Percentiles rank a stretch among this genome's conserved stretches.
Conservation (phyloP, 768 basidiomycete genomes). For the Cystobasidium onofrii region DNA sequence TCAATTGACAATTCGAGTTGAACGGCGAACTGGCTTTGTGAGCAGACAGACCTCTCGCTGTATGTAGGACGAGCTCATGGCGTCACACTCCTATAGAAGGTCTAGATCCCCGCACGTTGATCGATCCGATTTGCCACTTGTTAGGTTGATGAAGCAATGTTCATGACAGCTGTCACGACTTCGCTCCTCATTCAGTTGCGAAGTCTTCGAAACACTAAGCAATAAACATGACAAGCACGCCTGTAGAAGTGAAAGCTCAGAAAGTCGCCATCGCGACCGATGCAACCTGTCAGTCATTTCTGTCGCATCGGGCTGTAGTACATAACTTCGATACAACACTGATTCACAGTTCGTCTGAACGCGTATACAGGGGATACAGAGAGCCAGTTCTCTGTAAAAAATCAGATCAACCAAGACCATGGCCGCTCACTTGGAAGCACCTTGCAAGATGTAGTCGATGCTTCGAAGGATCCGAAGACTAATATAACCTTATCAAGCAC, state of each 20-base stretch:
- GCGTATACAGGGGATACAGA: slow-evolving; percentile 3
- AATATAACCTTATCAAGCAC: neutral
- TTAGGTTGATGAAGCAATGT: no score
- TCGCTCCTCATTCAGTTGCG: no score
- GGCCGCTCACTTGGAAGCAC: neutral
- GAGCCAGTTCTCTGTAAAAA: slow-evolving; percentile 11
- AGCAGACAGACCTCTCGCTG: no score
- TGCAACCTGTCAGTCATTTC: slow-evolving; percentile 12
- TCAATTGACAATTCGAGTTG: no score
- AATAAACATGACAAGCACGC: slow-evolving; percentile 3
- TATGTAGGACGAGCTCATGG: no score
- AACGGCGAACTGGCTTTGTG: no score
- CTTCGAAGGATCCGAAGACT: neutral
- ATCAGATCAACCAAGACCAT: slow-evolving; percentile 18
- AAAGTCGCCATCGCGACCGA: neutral
- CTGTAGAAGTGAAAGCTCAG: neutral
- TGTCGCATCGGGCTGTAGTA: no score
- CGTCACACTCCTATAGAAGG: no score
- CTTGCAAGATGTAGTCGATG: neutral
- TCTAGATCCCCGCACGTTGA: no score
- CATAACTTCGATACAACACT: neutral
- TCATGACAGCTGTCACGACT: no score
- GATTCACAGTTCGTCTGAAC: neutral
- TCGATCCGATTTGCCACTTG: neutral
- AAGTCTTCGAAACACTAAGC: no score